Evolutionary conservation across 108 stramenopile species (phyloP), one percentile per base, ranked within the genome.

Genomic region (Mediolabrus comicus): DNA sequence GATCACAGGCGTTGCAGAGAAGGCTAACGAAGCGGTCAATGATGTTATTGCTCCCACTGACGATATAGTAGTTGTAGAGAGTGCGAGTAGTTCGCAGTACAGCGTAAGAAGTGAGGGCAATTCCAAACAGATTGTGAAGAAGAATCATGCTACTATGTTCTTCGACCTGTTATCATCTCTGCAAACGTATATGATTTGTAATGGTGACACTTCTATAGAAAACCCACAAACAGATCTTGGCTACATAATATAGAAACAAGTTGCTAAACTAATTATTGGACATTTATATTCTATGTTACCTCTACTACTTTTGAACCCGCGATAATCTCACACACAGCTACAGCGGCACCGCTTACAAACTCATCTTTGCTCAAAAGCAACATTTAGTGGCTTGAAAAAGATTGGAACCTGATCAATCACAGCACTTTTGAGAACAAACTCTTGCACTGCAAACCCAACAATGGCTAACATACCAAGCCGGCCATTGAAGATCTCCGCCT

Each of bases 391-490:
- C 33, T 87, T 77, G 81, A 90, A 90, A 39, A 90, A 90, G 43
- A 90, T 60, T 2, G 88, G 83, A 64, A 77, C 80, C 36, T 80
- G 72, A 62, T 92, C 52, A 16, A 92, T 77, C 14, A 92, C 88
- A 14, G 75, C 82, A 27, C 39, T 72, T 1, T 78, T 46, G 0
- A 66, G 51, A 12, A 79, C 74, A 41, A 67, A 82, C 62, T 92
- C 91, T 79, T 89, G 84, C 9, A 83, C 49, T 2, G 88, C 91
- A 71, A 87, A 92, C 0, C 75, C 79, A 9, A 79, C 80, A 61
- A 92, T 86, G 16, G 88, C 91, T 6, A 92, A 22, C 91, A 92
- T 92, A 51, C 88, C 88, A 31, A 92, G 62, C 10, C 92, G 85
- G 27, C 92, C 92, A 65, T 92, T 85, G 58, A 86, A 86, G 46